Evolutionary conservation across 768 basidiomycete genomes (phyloP), one percentile per base, ranked within the genome.

Genomic region (Pleurotus cornucopiae): DNA sequence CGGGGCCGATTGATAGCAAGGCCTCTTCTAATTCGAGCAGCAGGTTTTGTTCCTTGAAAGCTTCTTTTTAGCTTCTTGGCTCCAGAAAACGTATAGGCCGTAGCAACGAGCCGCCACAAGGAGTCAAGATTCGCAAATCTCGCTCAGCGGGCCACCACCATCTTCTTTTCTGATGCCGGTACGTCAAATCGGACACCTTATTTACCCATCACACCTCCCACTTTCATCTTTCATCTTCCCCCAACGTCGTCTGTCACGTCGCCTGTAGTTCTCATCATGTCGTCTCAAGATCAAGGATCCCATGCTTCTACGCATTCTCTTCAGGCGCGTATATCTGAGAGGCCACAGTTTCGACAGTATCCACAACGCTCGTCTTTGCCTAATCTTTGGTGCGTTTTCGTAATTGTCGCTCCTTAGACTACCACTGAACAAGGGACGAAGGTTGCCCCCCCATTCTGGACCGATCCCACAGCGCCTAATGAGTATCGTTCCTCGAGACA

Each of bases 331-430:
- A 47, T 57, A 55, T 64, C 63, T 57, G 59, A 64, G 54, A 66
- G 65, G 57, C 52, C 51, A 5, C 57, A 46, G 26, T 14, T 51
- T 21, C 55, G 54, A 20, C 40, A 53, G 57, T 75, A 75, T 60
- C 78, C 78, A 47, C 75, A 77, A 14, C 79, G 80, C 45, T 73
- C 86, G 6, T 88, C 87, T 11, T 75, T 88, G 62, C 87, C 87
- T 6, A 87, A 88, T 65, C 74, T 88, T 60, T 81, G 84, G 85
- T 85, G 47, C 57, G 75, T 55, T 26, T 44, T 20, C 40, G n/a
- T 18, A 40, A 5, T 30, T 18, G 54, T 4, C 13, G 11, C 18
- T 20, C 30, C 37, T 21, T 52, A 16, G 9, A 37, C n/a, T 44
- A 21, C 25, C 14, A 34, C 30, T 34, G 13, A 49, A 34, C 30